Evolutionary conservation across 768 basidiomycete genomes (phyloP).

Genomic region (Xerocomus spinulosus): DNA sequence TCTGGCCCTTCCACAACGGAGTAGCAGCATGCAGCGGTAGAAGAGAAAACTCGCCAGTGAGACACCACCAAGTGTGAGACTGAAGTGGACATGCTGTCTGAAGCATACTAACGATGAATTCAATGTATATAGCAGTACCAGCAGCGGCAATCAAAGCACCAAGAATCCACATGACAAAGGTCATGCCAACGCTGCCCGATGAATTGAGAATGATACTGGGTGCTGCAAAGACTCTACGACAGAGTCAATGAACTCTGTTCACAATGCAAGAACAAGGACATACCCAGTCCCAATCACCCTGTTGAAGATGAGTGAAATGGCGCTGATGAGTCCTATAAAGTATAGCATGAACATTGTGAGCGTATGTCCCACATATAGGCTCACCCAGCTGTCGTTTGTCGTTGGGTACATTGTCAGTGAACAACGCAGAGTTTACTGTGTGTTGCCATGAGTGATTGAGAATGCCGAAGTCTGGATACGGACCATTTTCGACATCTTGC

Average conservation of each 20-base stretch:
- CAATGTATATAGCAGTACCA: constrained; percentile 70
- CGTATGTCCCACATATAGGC: constrained; percentile 5
- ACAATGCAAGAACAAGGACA: not conserved
- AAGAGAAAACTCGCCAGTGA: too few relatives aligned
- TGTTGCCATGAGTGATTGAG: not conserved
- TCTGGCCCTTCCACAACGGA: too few relatives aligned
- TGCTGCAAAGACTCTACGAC: constrained; percentile 60
- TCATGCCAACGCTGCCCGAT: constrained; percentile 66
- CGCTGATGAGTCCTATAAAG: constrained; percentile 42
- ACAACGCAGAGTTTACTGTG: constrained; percentile 2
- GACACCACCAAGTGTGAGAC: too few relatives aligned
- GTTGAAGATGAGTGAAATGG: constrained; percentile 68
- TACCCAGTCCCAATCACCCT: constrained; percentile 75
- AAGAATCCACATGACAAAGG: constrained; percentile 68
- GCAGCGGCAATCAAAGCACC: constrained; percentile 60
- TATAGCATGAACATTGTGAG: not conserved
- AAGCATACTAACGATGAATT: too few relatives aligned
- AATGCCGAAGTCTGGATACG: not conserved
- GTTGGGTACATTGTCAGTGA: constrained; percentile 45
- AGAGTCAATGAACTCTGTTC: not conserved
- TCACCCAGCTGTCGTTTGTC: constrained; percentile 49
- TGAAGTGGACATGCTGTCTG: too few relatives aligned
- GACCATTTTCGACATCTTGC: constrained; percentile 12
- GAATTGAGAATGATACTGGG: constrained; percentile 63
- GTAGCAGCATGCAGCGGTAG: too few relatives aligned